Evolutionary conservation across 306 rosid genomes (phyloP).

Genomic region (Dalbergia oliveri): DNA sequence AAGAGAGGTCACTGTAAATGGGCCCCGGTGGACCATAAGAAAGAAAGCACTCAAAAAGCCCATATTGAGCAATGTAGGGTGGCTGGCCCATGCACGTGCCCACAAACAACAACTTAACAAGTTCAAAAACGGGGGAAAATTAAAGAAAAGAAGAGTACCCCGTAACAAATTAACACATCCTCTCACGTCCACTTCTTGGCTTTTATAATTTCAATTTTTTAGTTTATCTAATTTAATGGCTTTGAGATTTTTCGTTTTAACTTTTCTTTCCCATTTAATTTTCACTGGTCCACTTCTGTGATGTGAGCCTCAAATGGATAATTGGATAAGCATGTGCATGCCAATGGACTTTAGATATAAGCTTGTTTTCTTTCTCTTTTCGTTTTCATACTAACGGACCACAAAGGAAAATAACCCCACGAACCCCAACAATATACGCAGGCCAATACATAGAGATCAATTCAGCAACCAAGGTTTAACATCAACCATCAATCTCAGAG

Average conservation of each 20-base stretch:
- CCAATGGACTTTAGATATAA: constrained; percentile 50
- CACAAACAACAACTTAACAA: constrained; percentile 68
- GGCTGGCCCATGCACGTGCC: constrained; percentile 71
- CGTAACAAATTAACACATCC: constrained; percentile 58
- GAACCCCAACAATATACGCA: constrained; percentile 45
- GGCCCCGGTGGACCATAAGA: constrained; percentile 66
- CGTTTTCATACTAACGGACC: constrained; percentile 56
- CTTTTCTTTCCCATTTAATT: constrained; percentile 4
- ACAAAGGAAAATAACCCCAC: constrained; percentile 53
- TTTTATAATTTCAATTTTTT: constrained; percentile 12
- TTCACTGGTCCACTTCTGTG: constrained; percentile 56
- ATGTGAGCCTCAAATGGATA: constrained; percentile 66
- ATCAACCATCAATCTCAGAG: constrained; percentile 39
- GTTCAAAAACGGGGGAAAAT: not conserved
- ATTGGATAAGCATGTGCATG: constrained; percentile 70
- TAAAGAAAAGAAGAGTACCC: constrained; percentile 50
- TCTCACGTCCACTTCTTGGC: constrained; percentile 70
- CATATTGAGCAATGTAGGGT: constrained; percentile 63
- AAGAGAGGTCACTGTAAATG: constrained; percentile 38
- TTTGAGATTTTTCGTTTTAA: constrained; percentile 21
- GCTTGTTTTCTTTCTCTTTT: constrained; percentile 47
- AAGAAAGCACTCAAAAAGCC: constrained; percentile 65
- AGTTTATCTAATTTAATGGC: constrained; percentile 30
- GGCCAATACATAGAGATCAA: not conserved
- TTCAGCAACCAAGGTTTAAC: constrained; percentile 37